Conservation (phyloP, 139 green algal species). For the Tetradesmus lagerheimii region DNA sequence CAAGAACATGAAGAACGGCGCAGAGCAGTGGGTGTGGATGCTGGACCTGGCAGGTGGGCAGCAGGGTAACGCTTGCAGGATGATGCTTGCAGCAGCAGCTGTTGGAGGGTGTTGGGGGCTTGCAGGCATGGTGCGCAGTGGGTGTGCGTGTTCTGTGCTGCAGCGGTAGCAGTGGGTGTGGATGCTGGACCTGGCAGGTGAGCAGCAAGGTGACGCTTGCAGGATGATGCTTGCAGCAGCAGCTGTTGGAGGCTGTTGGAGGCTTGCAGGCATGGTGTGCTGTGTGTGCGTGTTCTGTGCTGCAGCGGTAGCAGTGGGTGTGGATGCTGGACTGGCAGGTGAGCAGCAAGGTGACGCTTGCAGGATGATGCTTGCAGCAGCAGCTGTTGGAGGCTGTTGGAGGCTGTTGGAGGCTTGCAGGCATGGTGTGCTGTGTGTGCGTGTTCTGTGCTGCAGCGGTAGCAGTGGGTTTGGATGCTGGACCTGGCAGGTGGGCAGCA, state of each 20-base stretch:
- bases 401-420: no score
- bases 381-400: no score
- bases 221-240: no score
- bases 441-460: background rate
- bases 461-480: conserved; percentile 51
- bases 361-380: no score
- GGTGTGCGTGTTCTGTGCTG: no score
- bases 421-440: background rate
- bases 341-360: background rate
- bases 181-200: conserved; percentile 29
- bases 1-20: conserved; percentile 50
- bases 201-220: background rate
- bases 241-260: no score
- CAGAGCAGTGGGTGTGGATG: conserved; percentile 55
- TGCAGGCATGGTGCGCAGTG: no score
- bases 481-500: conserved; percentile 23
- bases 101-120: no score
- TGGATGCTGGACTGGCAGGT: conserved; percentile 31
- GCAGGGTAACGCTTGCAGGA: background rate
- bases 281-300: no score
- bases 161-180: conserved; percentile 58
- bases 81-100: background rate
- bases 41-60: conserved; percentile 27
- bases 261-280: no score
- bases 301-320: conserved; percentile 60